Conservation (phyloP, 106 monocot species). For the Narthecium ossifragum region DNA sequence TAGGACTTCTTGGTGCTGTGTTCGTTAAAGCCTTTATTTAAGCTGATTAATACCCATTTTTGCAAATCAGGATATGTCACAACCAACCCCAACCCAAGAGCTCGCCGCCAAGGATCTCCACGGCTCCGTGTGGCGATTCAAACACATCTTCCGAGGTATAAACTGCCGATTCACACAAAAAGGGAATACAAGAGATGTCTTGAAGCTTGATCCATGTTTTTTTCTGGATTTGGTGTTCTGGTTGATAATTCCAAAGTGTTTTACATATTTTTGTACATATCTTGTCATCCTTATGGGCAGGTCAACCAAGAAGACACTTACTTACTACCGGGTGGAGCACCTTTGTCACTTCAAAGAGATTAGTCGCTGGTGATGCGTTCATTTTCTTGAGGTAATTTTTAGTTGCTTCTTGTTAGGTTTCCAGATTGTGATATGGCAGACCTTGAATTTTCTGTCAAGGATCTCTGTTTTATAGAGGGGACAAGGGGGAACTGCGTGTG, state of each 20-base stretch:
- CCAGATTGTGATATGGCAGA: neutral
- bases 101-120: constrained; percentile 49
- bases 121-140: constrained; percentile 56
- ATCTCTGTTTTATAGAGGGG: constrained; percentile 22
- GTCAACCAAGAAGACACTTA: constrained; percentile 59
- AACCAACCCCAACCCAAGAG: constrained; percentile 43
- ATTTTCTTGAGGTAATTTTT: constrained; percentile 50
- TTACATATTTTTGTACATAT: too few relatives aligned
- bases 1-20: neutral
- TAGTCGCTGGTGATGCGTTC: constrained; percentile 41
- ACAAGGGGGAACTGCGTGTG: constrained; percentile 40
- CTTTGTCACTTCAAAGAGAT: constrained; percentile 44
- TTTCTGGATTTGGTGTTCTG: too few relatives aligned
- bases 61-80: constrained; percentile 38
- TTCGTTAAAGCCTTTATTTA: neutral
- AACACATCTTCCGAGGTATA: constrained; percentile 65
- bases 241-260: too few relatives aligned
- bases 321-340: constrained; percentile 54
- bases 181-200: too few relatives aligned
- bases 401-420: too few relatives aligned
- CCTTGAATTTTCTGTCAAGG: neutral
- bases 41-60: neutral
- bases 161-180: too few relatives aligned
- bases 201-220: too few relatives aligned
- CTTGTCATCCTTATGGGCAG: constrained; percentile 21